These are phyloP conservation scores for Colletotrichum coccodes DNA, from an alignment of 2,329 filamentous ascomycete species.

Conservation along the genomic window DNA sequence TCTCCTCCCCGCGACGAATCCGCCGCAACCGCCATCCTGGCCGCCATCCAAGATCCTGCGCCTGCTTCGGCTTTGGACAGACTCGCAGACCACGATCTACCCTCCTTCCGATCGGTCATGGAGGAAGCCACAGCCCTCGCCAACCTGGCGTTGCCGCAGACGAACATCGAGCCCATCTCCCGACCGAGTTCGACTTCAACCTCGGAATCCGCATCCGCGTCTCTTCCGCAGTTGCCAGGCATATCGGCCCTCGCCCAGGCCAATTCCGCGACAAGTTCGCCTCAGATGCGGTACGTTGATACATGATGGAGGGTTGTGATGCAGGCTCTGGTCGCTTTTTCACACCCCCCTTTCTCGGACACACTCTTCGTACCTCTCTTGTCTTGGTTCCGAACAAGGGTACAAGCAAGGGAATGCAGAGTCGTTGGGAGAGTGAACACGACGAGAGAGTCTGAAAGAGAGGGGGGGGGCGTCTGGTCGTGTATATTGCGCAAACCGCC, in stretches of 20 bases:
- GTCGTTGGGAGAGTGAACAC: no score
- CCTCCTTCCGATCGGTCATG: constrained; percentile 46
- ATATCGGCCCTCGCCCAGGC: constrained; percentile 57
- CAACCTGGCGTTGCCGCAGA: constrained; percentile 39
- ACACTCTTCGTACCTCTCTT: no score
- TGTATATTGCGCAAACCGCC: neutral
- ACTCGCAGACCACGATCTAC: constrained; percentile 1
- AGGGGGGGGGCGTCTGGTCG: neutral
- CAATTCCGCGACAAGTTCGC: constrained; percentile 50
- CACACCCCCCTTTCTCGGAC: neutral
- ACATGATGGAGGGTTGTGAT: neutral
- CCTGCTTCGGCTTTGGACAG: constrained; percentile 14
- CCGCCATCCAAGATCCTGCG: constrained; percentile 15
- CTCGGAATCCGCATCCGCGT: constrained; percentile 36
- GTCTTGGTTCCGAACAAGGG: neutral
- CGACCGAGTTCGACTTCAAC: constrained; percentile 61
- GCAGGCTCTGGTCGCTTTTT: neutral
- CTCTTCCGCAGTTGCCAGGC: constrained; percentile 56
- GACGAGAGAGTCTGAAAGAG: neutral
- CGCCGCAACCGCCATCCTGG: constrained; percentile 17
- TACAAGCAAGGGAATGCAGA: neutral
- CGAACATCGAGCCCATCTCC: constrained; percentile 53
- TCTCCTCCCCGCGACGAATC: neutral
- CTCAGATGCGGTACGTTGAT: constrained; percentile 57
- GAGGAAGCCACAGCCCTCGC: constrained; percentile 50